Evolutionary conservation across 1,139 yeast species (phyloP), one percentile per base, ranked within the genome.

Genomic region (Lodderomyces beijingensis): DNA sequence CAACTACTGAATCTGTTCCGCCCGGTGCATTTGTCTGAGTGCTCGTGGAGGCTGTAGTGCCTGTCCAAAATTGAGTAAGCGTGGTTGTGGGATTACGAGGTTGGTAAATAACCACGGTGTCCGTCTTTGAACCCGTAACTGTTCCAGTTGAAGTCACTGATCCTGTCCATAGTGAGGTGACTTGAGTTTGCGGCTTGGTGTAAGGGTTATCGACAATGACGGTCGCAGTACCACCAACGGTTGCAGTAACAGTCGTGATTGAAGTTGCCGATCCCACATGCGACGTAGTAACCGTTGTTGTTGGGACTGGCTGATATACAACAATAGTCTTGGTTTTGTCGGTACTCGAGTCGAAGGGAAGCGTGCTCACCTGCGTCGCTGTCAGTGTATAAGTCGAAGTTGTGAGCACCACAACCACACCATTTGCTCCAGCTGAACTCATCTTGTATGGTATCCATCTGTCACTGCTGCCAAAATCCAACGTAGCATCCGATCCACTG

Each of bases 341-440:
- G 7, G 13, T 24, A 10, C 32, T 37, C 2, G 44, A 13, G 13
- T 19, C 16, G 11, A 30, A 32, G 7, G 55, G 50, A 16, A 47
- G 35, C 7, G 61, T 56, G 4, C 56, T 50, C 2, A 46, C 38
- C 3, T 20, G 11, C 5, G 62, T 53, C 3, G 45, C 41, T 4
- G 47, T 13, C 2, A 54, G 59, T 6, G 54, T 44, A 44, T 50
- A 52, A 15, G 64, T 57, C 5, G 25, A 28, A 0, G 65, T 59
- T 5, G 46, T 38, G n/a, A 47, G 33, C 4, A 44, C 42, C 3
- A 53, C 47, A 2, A 33, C 55, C 15, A 42, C 39, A 31, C 61
- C 62, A 33, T 43, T 45, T 3, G 51, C 39, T 12, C 46, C 54
- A 12, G 51, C 35, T 16, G 23, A 21, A 16, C 39, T 33, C 21